These are phyloP conservation scores for Solanum piurae DNA, from an alignment of 257 asterid genomes.

Conservation along the genomic window DNA sequence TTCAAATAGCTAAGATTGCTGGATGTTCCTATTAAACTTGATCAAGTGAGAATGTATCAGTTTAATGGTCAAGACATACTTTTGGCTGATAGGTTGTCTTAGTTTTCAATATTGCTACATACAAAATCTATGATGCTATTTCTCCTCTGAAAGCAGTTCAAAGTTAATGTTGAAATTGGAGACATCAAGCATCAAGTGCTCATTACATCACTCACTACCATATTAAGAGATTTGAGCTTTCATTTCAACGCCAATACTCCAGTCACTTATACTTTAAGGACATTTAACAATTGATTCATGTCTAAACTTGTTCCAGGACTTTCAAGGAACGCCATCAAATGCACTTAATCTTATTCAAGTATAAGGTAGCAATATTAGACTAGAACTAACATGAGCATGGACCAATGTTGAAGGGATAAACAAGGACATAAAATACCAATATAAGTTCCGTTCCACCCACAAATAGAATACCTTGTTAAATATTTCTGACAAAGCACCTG, in stretches of 20 bases:
- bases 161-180: neutral
- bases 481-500: slow-evolving; percentile 83
- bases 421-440: neutral
- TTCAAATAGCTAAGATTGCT: neutral
- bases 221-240: neutral
- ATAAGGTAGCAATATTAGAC: neutral
- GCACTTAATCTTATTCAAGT: neutral
- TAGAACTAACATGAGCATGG: neutral
- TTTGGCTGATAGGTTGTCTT: neutral
- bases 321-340: neutral
- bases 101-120: neutral
- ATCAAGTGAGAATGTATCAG: neutral
- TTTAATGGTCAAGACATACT: neutral
- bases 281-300: neutral
- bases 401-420: neutral
- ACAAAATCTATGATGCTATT: neutral
- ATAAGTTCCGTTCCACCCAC: neutral
- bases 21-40: neutral
- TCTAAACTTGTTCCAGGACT: neutral
- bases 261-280: neutral
- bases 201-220: neutral
- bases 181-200: neutral
- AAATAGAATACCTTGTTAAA: slow-evolving; percentile 49
- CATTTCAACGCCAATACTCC: neutral
- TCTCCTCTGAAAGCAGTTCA: neutral